Percentiles rank a stretch among this genome's conserved stretches.
phyloP scores from a whole-genome alignment of 805 yeast genomes.

The Zygosaccharomyces pseudorouxii region DNA sequence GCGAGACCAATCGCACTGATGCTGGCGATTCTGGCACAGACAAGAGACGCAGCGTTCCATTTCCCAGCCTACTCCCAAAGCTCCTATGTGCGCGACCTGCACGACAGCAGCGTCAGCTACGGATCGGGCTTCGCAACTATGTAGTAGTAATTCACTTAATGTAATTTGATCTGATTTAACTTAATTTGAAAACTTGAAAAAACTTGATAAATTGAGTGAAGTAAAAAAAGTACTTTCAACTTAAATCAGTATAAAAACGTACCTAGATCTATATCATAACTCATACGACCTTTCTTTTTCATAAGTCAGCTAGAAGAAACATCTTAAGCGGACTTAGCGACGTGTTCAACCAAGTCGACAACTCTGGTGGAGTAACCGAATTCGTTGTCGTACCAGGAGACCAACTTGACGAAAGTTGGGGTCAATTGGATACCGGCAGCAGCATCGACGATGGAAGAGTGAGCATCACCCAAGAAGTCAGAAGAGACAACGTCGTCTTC shows the following conservation, averaged over 20 bases:
- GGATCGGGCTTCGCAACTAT: slow-evolving; percentile 64
- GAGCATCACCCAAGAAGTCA: slow-evolving; percentile 58
- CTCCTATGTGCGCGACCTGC: slow-evolving; percentile 41
- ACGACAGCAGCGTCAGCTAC: slow-evolving; percentile 86
- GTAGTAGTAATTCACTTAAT: neutral
- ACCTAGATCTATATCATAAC: slow-evolving; percentile 7
- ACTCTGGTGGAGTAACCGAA: slow-evolving; percentile 75
- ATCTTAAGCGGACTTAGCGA: slow-evolving; percentile 39
- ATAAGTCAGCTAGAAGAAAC: neutral
- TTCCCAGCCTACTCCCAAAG: slow-evolving; percentile 87
- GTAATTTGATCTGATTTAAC: neutral
- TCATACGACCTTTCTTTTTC: slow-evolving; percentile 4
- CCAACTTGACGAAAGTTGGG: slow-evolving; percentile 65
- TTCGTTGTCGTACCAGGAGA: slow-evolving; percentile 73
- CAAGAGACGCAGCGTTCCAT: slow-evolving; percentile 37
- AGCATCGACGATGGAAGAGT: slow-evolving; percentile 65
- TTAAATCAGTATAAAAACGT: neutral
- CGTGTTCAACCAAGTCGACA: slow-evolving; percentile 63
- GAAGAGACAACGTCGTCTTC: slow-evolving; percentile 68
- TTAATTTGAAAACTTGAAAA: neutral
- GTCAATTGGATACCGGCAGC: slow-evolving; percentile 66
- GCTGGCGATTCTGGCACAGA: slow-evolving; percentile 41
- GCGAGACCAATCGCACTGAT: slow-evolving; percentile 73
- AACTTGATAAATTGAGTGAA: neutral
- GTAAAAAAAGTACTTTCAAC: neutral